Base-by-base conservation (phyloP, 192 early-diverging fungal genomes). In the Funneliformis mosseae region DNA sequence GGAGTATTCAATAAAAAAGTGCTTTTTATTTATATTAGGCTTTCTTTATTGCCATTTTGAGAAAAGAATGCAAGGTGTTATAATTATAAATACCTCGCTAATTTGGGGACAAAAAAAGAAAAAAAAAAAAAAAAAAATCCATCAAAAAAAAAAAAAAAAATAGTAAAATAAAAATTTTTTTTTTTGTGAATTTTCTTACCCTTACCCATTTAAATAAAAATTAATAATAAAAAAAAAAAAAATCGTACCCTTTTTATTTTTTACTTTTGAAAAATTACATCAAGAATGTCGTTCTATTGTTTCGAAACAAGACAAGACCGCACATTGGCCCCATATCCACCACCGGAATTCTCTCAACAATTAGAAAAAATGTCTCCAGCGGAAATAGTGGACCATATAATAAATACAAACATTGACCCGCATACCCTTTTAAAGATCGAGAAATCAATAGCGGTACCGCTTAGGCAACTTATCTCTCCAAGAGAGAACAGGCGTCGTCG, bases 301-400 rank as follows among this genome's bases (percentile, higher is more conserved):
- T 69, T 69, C n/a, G 67, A 69, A 69, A 69, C 67, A 39, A 69
- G 67, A 42, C 67, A 69, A 69, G 67, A 69, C 67, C 33, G 67
- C 18, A 69, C 67, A 0, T 39, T 69, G 11, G 67, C 38, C 21
- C 67, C 67, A 8, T 69, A 69, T 69, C 67, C 67, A n/a, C 67
- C 67, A 39, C 67, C 67, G 42, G 67, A 69, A 39, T 69, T 33
- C 42, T 41, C 33, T 21, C 67, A 69, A 69, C 67, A 69, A n/a
- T 12, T 69, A 41, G 67, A 69, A 11, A 28, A 39, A 39, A 69
- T 69, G 67, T 69, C 67, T 7, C 67, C 67, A 43, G 4, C 67
- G 42, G 67, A 69, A 42, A 69, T 69, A 41, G 67, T 69, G 8
- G 67, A 69, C 67, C 67, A 69, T 69, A 69, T 69, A 41, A 69